Evolutionary conservation across 805 yeast species (phyloP), one percentile per base, ranked within the genome.

Genomic region (Yamadazyma nakazawae): DNA sequence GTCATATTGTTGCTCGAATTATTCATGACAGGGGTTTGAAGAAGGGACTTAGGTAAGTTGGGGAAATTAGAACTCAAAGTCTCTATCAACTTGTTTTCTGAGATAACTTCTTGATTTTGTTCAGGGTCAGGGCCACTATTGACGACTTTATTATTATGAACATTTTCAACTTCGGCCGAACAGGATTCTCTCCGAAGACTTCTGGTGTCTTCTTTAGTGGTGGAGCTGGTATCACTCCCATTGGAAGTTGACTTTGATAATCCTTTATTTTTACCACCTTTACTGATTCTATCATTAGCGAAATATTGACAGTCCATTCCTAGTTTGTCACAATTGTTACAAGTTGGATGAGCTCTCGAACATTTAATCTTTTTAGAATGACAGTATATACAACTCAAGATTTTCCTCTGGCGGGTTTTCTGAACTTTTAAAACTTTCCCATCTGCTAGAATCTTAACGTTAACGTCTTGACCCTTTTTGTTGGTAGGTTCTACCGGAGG

Each of bases 341-440:
- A 84, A 13, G 75, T 64, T 1, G 87, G 88, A 36, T 71, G 74
- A 35, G 69, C 73, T 49, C 82, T 72, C n/a, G 80, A 77, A 60
- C 88, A 83, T 53, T 79, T 80, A 49, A 81, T 75, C 62, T 82
- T 82, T 60, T 79, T 80, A 36, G 78, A 72, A 55, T 81, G 83
- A 55, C 86, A 81, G 39, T 82, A 67, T 13, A 77, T 73, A 58
- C 86, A 81, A 44, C 79, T 72, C 37, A 76, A 66, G 37, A 81
- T 80, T 54, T 75, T 75, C 45, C 87, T 59, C 59, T 81, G 87
- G 50, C 87, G 74, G 2, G 81, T 67, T 48, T 77, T 79, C 54
- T 81, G 87, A 14, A 80, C 76, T 59, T 81, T 81, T 68, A 78
- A 76, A 6, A 80, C 76, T 51, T 76, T 77, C 9, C 78, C 82